Base-by-base conservation (phyloP, 129 eudicot species). In the Smallanthus sonchifolius region DNA sequence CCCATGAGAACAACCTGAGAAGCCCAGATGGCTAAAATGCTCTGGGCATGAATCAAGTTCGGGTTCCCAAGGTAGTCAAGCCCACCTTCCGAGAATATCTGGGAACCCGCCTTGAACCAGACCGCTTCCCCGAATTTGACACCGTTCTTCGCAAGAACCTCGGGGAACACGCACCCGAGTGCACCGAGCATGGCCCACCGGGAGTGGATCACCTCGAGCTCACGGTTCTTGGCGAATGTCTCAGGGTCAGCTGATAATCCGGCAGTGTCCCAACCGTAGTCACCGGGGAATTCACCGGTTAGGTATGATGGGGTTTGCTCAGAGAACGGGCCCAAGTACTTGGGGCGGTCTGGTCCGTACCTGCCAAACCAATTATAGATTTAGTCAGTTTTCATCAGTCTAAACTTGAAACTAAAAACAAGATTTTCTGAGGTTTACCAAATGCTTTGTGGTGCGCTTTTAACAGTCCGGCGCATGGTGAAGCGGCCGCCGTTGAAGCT, bases 161-260 rank as follows among this genome's bases (percentile, higher is more conserved):
- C 95, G 4, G 95, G 95, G 89, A 88, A 88, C 17, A 88, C 86
- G 28, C 91, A 86, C 32, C 95, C 95, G 1, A 88, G 84, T 7
- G 95, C 95, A 34, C 95, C 91, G 5, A 88, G 88, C 91, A 88
- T 86, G 49, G 91, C 95, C 95, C 95, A 86, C 44, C 91, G 64
- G 34, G 78, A 77, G 87, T 88, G 95, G 84, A 88, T 88, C 82
- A 88, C 95, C 59, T 88, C 91, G 10, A 86, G 88, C 75, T 88
- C 91, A 68, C 95, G 88, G 86, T 88, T 88, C 86, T 81, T 88
- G 80, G 88, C 91, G 10, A 88, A 88, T 15, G 95, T 88, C 82
- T 88, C 95, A 0, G 95, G 95, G 69, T 86, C 95, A 2, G 91
- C 91, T 8, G 88, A 86, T 11, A 86, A 83, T 13, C 95, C 95